These are phyloP conservation scores for Xylaria digitata DNA, from an alignment of 2,329 filamentous ascomycete genomes.

Conservation along the genomic window DNA sequence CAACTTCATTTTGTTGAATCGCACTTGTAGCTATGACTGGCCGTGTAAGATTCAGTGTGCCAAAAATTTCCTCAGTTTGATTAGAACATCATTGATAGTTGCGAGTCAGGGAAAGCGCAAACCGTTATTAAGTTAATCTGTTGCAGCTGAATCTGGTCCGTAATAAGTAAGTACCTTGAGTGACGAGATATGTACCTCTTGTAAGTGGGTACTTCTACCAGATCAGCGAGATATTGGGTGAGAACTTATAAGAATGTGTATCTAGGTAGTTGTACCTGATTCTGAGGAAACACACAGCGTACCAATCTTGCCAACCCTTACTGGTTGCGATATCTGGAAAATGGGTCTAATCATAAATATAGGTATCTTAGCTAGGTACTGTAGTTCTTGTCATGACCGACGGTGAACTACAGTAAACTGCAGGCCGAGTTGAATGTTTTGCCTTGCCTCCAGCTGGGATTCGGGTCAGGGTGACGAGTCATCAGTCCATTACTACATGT, in stretches of 20 bases:
- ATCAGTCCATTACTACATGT: background rate
- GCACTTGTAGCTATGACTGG: background rate
- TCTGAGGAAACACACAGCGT: too few species aligned
- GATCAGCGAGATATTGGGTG: too few species aligned
- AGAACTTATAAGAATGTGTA: too few species aligned
- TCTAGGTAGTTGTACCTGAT: too few species aligned
- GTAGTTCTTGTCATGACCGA: too few species aligned
- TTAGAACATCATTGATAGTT: background rate
- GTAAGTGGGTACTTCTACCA: constrained; percentile 8
- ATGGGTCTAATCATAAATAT: too few species aligned
- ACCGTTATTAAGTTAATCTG: background rate
- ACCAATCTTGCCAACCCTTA: too few species aligned
- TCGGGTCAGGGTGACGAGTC: background rate
- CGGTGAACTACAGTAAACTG: background rate
- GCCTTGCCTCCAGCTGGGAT: constrained; percentile 15
- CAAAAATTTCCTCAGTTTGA: background rate
- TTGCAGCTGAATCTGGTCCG: too few species aligned
- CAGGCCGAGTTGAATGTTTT: background rate
- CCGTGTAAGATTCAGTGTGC: background rate
- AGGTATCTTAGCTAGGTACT: too few species aligned
- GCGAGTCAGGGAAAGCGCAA: constrained; percentile 20
- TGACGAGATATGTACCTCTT: constrained; percentile 1
- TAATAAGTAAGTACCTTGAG: constrained; percentile 23
- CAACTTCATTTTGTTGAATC: background rate
- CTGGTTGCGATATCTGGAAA: too few species aligned